Conservation (phyloP, 1,139 yeast genomes). For the Geotrichum macrosporum region DNA sequence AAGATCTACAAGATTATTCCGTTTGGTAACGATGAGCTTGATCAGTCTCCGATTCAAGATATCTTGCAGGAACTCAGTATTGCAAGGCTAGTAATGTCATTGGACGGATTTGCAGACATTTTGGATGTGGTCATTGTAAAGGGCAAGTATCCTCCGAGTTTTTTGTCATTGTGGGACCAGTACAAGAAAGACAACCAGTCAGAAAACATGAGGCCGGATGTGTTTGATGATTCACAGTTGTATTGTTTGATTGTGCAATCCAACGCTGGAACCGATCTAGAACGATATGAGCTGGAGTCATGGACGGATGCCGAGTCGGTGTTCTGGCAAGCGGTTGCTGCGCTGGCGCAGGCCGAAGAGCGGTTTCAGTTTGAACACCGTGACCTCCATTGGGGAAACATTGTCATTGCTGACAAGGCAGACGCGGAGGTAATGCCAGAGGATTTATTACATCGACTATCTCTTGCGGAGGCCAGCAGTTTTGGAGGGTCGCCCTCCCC, state of each 20-base stretch:
- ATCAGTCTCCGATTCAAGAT: conserved; percentile 44
- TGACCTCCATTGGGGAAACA: conserved; percentile 62
- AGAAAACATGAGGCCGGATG: conserved; percentile 40
- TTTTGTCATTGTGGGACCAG: conserved; percentile 46
- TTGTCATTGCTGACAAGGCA: conserved; percentile 35
- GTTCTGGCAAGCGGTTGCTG: conserved; percentile 50
- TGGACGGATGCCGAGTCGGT: conserved; percentile 54
- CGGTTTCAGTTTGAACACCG: conserved; percentile 59
- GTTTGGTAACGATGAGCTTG: conserved; percentile 44
- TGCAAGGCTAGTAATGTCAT: conserved; percentile 38
- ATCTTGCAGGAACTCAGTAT: conserved; percentile 48
- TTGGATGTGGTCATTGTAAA: conserved; percentile 44
- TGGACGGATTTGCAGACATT: conserved; percentile 45
- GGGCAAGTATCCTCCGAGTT: conserved; percentile 44
- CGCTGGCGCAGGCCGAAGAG: conserved; percentile 50
- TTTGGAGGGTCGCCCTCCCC: conserved; percentile 3
- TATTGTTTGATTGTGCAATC: conserved; percentile 46
- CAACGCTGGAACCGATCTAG: conserved; percentile 48
- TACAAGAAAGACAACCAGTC: conserved; percentile 34
- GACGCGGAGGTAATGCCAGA: conserved; percentile 22
- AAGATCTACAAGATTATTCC: conserved; percentile 48
- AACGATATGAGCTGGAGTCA: conserved; percentile 41
- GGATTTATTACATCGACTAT: conserved; percentile 21
- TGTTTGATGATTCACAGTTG: conserved; percentile 39
- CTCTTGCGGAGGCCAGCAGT: neutral